Evolutionary conservation across 2,329 filamentous ascomycete species (phyloP).

Genomic region (Stagonosporopsis cucurbitacearum): DNA sequence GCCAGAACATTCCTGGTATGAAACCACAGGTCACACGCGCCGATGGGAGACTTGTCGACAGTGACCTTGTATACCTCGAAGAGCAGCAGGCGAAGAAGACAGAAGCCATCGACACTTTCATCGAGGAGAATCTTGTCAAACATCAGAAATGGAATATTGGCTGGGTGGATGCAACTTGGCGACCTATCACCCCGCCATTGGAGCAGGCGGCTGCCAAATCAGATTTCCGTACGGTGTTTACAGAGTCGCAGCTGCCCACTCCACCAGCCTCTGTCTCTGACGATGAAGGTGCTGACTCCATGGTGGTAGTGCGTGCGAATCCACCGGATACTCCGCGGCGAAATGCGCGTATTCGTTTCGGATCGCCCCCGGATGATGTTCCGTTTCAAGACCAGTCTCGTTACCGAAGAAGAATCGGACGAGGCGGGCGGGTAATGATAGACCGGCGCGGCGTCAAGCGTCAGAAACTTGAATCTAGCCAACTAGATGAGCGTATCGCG

Average conservation of each 20-base stretch:
- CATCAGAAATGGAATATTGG: constrained; percentile 91
- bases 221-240: constrained; percentile 50
- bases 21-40: constrained; percentile 60
- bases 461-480: constrained; percentile 39
- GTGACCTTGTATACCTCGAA: constrained; percentile 77
- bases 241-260: constrained; percentile 52
- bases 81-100: constrained; percentile 83
- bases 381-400: constrained; percentile 60
- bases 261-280: constrained; percentile 56
- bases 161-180: constrained; percentile 85
- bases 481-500: constrained; percentile 42
- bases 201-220: constrained; percentile 55
- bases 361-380: constrained; percentile 48
- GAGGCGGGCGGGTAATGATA: constrained; percentile 84
- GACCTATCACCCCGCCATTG: constrained; percentile 79
- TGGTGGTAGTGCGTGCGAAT: constrained; percentile 46
- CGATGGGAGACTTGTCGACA: constrained; percentile 73
- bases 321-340: constrained; percentile 31
- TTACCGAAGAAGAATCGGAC: constrained; percentile 83
- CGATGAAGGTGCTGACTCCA: constrained; percentile 49
- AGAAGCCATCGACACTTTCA: constrained; percentile 78
- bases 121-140: constrained; percentile 85
- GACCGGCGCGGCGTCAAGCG: constrained; percentile 76
- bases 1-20: constrained; percentile 70
- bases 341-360: constrained; percentile 46